These are phyloP conservation scores for Alopecurus myosuroides DNA, from an alignment of 176 grass and related monocot genomes.

Conservation along the genomic window DNA sequence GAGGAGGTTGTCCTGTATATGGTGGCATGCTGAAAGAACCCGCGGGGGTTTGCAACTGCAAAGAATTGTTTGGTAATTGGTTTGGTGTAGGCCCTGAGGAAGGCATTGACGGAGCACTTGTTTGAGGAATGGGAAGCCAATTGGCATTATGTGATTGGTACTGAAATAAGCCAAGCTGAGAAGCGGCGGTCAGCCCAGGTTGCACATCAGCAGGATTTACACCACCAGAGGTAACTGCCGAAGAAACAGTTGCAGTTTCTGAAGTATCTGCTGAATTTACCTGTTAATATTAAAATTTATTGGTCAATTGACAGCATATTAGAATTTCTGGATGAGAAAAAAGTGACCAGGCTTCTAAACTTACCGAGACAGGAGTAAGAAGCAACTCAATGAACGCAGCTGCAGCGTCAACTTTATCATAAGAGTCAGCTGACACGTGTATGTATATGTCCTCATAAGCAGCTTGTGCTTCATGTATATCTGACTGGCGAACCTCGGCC, in stretches of 20 bases:
- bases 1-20: constrained; percentile 48
- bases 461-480: constrained; percentile 58
- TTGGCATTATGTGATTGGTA: constrained; percentile 51
- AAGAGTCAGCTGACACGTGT: constrained; percentile 71
- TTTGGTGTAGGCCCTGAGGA: constrained; percentile 16
- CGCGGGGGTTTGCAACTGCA: constrained; percentile 27
- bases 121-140: constrained; percentile 45
- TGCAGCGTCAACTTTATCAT: constrained; percentile 93
- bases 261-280: constrained; percentile 33
- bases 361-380: constrained; percentile 70
- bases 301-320: constrained; percentile 25
- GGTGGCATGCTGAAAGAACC: constrained; percentile 32
- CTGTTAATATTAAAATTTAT: constrained; percentile 25
- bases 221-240: constrained; percentile 24
- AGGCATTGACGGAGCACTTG: constrained; percentile 29
- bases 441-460: constrained; percentile 76
- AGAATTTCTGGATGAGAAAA: neutral
- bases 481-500: constrained; percentile 64
- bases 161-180: constrained; percentile 41
- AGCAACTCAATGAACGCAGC: constrained; percentile 78
- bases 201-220: constrained; percentile 28
- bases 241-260: constrained; percentile 26
- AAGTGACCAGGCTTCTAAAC: constrained; percentile 13
- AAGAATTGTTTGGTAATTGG: constrained; percentile 38
- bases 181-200: constrained; percentile 24